Evolutionary conservation across 352 stramenopile genomes (phyloP).

Genomic region (Globisporangium carolinianum): DNA sequence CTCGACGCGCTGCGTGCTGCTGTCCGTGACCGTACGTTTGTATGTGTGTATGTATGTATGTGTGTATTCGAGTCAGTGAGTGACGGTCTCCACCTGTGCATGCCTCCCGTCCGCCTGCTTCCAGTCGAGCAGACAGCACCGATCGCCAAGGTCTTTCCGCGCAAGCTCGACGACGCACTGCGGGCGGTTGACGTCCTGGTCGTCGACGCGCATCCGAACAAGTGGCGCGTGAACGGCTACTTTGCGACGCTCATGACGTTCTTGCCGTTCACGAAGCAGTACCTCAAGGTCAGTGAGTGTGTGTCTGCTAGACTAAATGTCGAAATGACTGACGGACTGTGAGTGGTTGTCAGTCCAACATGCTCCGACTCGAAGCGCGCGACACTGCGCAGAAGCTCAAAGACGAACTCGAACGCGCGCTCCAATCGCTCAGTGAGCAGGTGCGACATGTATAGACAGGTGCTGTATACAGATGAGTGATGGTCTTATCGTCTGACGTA

Average conservation of each 20-base stretch:
- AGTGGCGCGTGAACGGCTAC: conserved; percentile 86
- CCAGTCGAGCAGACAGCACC: conserved; percentile 42
- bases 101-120: conserved; percentile 1
- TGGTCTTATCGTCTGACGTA: not conserved
- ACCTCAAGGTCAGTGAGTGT: conserved; percentile 48
- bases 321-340: not conserved
- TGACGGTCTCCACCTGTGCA: not conserved
- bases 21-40: conserved; percentile 52
- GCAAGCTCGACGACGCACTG: conserved; percentile 71
- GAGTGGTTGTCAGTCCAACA: conserved; percentile 50
- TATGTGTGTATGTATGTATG: too few relatives aligned
- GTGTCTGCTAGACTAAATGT: too few relatives aligned
- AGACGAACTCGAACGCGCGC: conserved; percentile 45
- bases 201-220: conserved; percentile 80
- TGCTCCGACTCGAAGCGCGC: conserved; percentile 75
- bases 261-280: conserved; percentile 84
- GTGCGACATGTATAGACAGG: conserved; percentile 10
- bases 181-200: conserved; percentile 72
- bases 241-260: conserved; percentile 86
- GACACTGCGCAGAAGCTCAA: conserved; percentile 50
- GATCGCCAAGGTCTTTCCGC: conserved; percentile 79
- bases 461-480: not conserved
- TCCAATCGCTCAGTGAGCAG: conserved; percentile 23
- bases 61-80: not conserved
- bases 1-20: conserved; percentile 53